A percentile compares a stretch with the other conserved stretches of the same genome.
Conservation (phyloP, 1,139 yeast species). For the Candida albicans region DNA sequence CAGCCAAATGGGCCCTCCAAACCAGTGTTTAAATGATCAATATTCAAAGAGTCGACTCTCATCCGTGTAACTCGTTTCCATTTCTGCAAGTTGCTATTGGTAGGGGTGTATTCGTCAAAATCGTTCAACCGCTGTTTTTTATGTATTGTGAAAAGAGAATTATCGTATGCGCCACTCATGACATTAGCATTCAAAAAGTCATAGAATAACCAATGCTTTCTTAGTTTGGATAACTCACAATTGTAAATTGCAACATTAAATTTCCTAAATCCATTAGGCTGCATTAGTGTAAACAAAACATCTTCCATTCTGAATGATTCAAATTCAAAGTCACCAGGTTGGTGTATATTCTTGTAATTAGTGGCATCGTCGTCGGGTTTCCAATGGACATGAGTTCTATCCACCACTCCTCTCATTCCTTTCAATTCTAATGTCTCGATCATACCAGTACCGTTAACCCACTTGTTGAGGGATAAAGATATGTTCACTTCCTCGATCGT, state of each 20-base stretch:
- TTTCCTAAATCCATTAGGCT: slow-evolving; percentile 79
- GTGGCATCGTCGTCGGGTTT: slow-evolving; percentile 80
- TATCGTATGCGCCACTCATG: slow-evolving; percentile 90
- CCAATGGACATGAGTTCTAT: slow-evolving; percentile 86
- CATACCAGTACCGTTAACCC: slow-evolving; percentile 90
- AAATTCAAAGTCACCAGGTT: slow-evolving; percentile 91
- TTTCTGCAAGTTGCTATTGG: slow-evolving; percentile 13
- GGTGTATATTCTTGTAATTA: slow-evolving; percentile 68
- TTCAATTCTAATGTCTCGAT: slow-evolving; percentile 77
- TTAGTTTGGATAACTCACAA: slow-evolving; percentile 72
- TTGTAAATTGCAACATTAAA: slow-evolving; percentile 84
- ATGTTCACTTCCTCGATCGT: slow-evolving; percentile 85
- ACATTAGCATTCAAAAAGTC: slow-evolving; percentile 83
- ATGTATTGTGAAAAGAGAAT: slow-evolving; percentile 88
- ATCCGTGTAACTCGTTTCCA: slow-evolving; percentile 75
- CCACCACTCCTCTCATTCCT: slow-evolving; percentile 90
- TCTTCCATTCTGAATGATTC: slow-evolving; percentile 82
- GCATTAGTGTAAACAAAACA: slow-evolving; percentile 74
- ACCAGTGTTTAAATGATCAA: slow-evolving; percentile 89
- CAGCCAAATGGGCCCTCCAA: slow-evolving; percentile 95
- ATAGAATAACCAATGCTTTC: slow-evolving; percentile 92
- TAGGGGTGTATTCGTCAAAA: slow-evolving; percentile 17
- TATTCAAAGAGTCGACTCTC: slow-evolving; percentile 78
- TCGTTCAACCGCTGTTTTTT: slow-evolving; percentile 63
- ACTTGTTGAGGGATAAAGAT: slow-evolving; percentile 75